Conservation (phyloP, 179 eudicot genomes). For the Gypsophila paniculata region DNA sequence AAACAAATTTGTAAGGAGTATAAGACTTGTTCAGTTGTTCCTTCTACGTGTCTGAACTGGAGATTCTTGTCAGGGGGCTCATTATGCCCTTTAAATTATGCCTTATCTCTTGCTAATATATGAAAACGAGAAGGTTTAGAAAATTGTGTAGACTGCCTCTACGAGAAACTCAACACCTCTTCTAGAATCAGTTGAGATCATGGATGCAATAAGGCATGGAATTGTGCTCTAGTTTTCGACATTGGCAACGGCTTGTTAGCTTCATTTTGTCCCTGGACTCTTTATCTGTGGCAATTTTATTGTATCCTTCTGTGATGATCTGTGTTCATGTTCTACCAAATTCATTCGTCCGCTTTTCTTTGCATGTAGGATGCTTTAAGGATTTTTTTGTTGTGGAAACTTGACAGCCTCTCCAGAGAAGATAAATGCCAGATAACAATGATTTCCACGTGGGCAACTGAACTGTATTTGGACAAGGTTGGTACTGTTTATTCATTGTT, state of each 20-base stretch:
- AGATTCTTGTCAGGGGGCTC: not conserved
- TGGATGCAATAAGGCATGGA: not conserved
- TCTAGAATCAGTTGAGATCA: not conserved
- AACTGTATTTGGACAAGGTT: conserved; percentile 92
- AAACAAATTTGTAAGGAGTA: not conserved
- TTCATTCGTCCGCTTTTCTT: conserved; percentile 1
- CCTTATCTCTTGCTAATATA: not conserved
- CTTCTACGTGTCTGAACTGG: not conserved
- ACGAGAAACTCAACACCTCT: not conserved
- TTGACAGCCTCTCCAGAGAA: conserved; percentile 75
- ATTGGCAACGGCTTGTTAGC: not conserved
- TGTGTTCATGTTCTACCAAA: not conserved
- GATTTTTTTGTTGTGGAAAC: conserved; percentile 79
- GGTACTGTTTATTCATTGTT: conserved; percentile 16
- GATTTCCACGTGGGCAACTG: conserved; percentile 96
- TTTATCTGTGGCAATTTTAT: not conserved
- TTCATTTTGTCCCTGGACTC: not conserved
- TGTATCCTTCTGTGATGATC: not conserved
- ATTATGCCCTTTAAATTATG: not conserved
- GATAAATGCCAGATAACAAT: conserved; percentile 93
- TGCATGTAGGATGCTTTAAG: conserved; percentile 84
- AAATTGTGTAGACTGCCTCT: not conserved
- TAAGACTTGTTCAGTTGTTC: not conserved
- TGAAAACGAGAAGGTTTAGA: not conserved
- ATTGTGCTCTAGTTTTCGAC: not conserved